Percentiles rank a stretch among this genome's conserved stretches.
Conservation (phyloP, 495 filamentous ascomycete species). For the Xylaria bambusicola region DNA sequence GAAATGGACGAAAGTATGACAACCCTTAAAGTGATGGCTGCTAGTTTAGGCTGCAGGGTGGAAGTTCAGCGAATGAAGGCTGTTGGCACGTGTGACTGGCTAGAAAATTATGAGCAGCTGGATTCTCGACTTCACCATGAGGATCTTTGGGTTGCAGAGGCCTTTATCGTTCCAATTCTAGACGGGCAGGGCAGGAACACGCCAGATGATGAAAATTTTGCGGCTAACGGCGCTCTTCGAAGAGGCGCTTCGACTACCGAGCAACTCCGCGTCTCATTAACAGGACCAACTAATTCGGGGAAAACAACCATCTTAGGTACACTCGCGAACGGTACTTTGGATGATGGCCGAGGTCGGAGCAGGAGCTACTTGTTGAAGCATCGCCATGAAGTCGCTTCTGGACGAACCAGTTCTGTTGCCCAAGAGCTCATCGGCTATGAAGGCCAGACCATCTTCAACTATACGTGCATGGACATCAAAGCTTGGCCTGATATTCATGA, state of each 20-base stretch:
- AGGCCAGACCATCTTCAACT: constrained; percentile 74
- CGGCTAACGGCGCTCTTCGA: constrained; percentile 18
- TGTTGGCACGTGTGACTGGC: constrained; percentile 86
- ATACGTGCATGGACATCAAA: constrained; percentile 79
- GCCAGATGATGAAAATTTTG: constrained; percentile 16
- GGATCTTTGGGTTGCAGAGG: constrained; percentile 87
- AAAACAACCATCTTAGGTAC: constrained; percentile 92
- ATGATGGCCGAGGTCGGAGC: constrained; percentile 90
- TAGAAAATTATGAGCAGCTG: constrained; percentile 37
- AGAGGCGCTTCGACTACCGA: constrained; percentile 53
- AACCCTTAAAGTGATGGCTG: constrained; percentile 85
- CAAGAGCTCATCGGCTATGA: constrained; percentile 90
- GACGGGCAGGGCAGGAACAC: constrained; percentile 16
- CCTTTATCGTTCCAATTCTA: constrained; percentile 51
- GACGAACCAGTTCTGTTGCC: constrained; percentile 88
- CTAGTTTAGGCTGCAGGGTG: constrained; percentile 86
- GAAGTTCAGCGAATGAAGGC: constrained; percentile 79
- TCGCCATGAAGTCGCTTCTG: constrained; percentile 89
- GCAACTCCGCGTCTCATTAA: constrained; percentile 88
- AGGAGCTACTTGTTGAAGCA: constrained; percentile 86
- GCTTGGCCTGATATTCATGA: constrained; percentile 94
- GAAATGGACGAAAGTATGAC: constrained; percentile 88
- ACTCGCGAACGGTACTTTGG: constrained; percentile 79
- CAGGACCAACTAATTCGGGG: constrained; percentile 87
- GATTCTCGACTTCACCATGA: constrained; percentile 39